Conservation (phyloP, 148 eudicot genomes). For the Amaranthus hypochondriacus region DNA sequence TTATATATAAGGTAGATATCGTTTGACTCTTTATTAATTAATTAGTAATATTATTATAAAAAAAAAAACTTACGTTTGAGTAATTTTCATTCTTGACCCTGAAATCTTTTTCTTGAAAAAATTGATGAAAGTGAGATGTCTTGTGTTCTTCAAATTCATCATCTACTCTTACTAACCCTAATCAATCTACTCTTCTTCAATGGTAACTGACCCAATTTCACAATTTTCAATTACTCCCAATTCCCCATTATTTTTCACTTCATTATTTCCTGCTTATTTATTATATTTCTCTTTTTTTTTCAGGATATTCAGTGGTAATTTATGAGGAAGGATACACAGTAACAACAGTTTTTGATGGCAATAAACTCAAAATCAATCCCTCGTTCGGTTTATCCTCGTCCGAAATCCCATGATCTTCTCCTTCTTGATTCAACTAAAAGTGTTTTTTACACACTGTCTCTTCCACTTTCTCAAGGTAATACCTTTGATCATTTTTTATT, state of each 20-base stretch:
- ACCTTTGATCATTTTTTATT: neutral
- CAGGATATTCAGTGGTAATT: constrained; percentile 29
- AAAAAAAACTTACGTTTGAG: too few relatives aligned
- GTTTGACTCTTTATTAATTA: too few relatives aligned
- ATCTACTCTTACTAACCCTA: constrained; percentile 12
- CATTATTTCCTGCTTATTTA: neutral
- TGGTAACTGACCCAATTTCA: neutral
- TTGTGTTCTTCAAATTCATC: neutral
- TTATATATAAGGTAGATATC: too few relatives aligned
- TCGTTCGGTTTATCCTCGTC: constrained; percentile 28
- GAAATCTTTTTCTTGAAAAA: too few relatives aligned
- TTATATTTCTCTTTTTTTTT: neutral
- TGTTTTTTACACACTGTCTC: constrained; percentile 44
- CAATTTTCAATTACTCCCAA: too few relatives aligned
- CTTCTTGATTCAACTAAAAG: constrained; percentile 54
- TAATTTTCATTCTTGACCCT: too few relatives aligned
- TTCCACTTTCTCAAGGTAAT: constrained; percentile 41
- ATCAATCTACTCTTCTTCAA: constrained; percentile 15
- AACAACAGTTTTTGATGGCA: constrained; percentile 55
- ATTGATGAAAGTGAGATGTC: too few relatives aligned
- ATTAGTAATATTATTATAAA: too few relatives aligned
- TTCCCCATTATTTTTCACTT: neutral
- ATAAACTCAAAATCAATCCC: constrained; percentile 54
- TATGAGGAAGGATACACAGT: constrained; percentile 74
- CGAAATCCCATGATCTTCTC: constrained; percentile 38